Percentiles rank a stretch among this genome's conserved stretches.
Evolutionary conservation across 192 early-diverging fungal species (phyloP).

Genomic region (Obelidium mucronatum): DNA sequence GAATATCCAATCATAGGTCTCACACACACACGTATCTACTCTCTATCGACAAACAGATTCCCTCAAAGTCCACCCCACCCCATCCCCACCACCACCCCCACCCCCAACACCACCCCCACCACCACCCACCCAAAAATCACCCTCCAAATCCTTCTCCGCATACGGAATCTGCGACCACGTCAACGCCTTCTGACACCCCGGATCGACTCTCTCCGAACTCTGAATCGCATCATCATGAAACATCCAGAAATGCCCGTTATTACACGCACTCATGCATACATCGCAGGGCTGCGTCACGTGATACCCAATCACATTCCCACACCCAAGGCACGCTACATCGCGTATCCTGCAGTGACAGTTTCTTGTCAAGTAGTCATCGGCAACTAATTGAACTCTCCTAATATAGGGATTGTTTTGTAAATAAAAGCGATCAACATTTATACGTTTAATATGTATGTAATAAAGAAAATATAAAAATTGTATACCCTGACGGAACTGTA

Average conservation of each 20-base stretch:
- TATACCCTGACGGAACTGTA: conserved; percentile 65
- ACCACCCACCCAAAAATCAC: too few species aligned
- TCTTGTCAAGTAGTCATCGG: conserved; percentile 79
- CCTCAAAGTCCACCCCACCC: too few species aligned
- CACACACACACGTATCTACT: too few species aligned
- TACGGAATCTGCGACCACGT: conserved; percentile 51
- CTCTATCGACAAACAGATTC: too few species aligned
- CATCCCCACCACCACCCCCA: too few species aligned
- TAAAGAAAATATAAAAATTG: background rate
- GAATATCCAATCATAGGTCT: too few species aligned
- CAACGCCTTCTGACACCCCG: conserved; percentile 34
- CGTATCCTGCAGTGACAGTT: conserved; percentile 81
- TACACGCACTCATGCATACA: conserved; percentile 85
- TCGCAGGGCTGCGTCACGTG: conserved; percentile 80
- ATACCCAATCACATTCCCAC: conserved; percentile 76
- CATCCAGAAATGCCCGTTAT: conserved; percentile 99
- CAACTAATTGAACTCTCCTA: conserved; percentile 72
- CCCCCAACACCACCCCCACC: too few species aligned
- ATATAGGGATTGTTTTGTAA: background rate
- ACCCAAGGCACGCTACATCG: conserved; percentile 81
- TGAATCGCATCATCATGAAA: conserved; percentile 81
- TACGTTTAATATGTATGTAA: background rate
- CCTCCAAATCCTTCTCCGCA: conserved; percentile 47
- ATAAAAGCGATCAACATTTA: background rate
- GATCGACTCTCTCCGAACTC: conserved; percentile 60